A percentile compares a stretch with the other conserved stretches of the same genome.
Evolutionary conservation across 345 rosid genomes (phyloP).

Genomic region (rapeseed (Brassica napus)): Da-Ae NC_063450.1:50218001-50218500

Average conservation of each 20-base stretch:
- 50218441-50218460: conserved; percentile 32
- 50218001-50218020: conserved; percentile 28
- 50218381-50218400: conserved; percentile 68
- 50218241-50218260: not conserved
- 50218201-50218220: conserved; percentile 30
- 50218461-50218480: conserved; percentile 91
- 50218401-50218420: conserved; percentile 79
- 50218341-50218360: conserved; percentile 63
- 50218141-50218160: conserved; percentile 14
- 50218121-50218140: conserved; percentile 29
- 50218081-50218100: conserved; percentile 26
- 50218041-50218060: conserved; percentile 29
- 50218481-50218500: conserved; percentile 75
- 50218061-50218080: conserved; percentile 27
- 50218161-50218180: conserved; percentile 16
- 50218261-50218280: conserved; percentile 21
- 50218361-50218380: conserved; percentile 56
- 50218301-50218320: conserved; percentile 84
- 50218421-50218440: conserved; percentile 34
- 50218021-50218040: conserved; percentile 24
- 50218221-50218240: conserved; percentile 30
- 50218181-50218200: conserved; percentile 25
- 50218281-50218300: conserved; percentile 82
- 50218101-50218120: conserved; percentile 32
- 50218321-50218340: conserved; percentile 74